Percentiles rank a stretch among this genome's conserved stretches.
These are phyloP conservation scores for Beauveria australis DNA, from an alignment of 2,329 filamentous ascomycete species.

Conservation along the genomic window DNA sequence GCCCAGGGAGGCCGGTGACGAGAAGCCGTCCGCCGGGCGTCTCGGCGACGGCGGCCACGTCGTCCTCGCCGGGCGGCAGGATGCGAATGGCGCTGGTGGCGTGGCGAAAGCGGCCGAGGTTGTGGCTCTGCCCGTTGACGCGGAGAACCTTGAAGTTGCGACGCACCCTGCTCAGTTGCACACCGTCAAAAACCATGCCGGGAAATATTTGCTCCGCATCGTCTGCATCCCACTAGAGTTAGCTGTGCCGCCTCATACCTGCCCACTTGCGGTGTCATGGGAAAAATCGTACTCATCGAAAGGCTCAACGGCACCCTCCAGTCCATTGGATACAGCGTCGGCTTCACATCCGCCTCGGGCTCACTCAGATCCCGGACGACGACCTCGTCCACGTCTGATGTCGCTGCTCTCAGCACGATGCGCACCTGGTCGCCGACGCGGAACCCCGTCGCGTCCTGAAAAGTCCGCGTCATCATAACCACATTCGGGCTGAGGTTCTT, in stretches of 20 bases:
- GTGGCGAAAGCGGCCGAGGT: conserved; percentile 36
- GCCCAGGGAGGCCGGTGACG: conserved; percentile 56
- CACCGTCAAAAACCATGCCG: conserved; percentile 61
- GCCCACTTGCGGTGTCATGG: too few species aligned
- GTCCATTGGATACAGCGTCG: conserved; percentile 19
- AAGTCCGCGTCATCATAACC: conserved; percentile 62
- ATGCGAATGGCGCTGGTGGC: conserved; percentile 31
- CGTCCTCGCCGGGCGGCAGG: conserved; percentile 21
- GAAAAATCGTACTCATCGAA: conserved; percentile 23
- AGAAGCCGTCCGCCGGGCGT: conserved; percentile 27
- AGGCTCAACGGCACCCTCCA: conserved; percentile 31
- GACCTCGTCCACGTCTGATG: conserved; percentile 50
- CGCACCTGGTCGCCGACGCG: conserved; percentile 58
- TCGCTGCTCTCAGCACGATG: conserved; percentile 48
- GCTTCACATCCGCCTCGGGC: conserved; percentile 21
- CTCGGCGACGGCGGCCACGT: conserved; percentile 10
- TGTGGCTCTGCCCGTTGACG: conserved; percentile 44
- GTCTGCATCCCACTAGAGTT: conserved; percentile 26
- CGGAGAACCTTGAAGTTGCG: conserved; percentile 44
- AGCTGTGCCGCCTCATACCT: not conserved
- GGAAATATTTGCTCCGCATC: conserved; percentile 61
- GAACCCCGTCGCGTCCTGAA: conserved; percentile 65
- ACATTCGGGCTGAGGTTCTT: conserved; percentile 60
- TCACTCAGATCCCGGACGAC: conserved; percentile 50
- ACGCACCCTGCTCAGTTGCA: conserved; percentile 26